These are phyloP conservation scores for Papiliotrema terrestris DNA, from an alignment of 1,284 basidiomycete species.

Conservation along the genomic window DNA sequence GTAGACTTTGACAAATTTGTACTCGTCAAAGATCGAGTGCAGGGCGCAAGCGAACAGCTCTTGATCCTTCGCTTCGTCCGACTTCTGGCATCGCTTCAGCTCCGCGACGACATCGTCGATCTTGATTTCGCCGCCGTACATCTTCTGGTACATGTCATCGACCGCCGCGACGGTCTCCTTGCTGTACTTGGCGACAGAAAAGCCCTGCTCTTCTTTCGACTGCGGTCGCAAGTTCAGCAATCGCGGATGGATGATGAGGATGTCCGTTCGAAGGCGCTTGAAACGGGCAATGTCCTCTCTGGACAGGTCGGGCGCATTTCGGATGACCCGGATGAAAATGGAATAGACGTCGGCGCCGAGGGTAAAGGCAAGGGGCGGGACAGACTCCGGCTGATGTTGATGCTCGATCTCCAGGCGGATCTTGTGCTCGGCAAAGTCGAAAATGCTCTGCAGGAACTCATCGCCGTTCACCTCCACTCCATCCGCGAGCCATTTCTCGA, in stretches of 20 bases:
- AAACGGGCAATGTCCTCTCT: slow-evolving; percentile 79
- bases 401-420: slow-evolving; percentile 79
- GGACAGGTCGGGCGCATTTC: slow-evolving; percentile 55
- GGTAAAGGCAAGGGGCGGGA: slow-evolving; percentile 53
- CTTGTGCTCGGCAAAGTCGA: slow-evolving; percentile 84
- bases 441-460: slow-evolving; percentile 81
- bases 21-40: slow-evolving; percentile 99
- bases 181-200: slow-evolving; percentile 82
- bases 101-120: slow-evolving; percentile 91
- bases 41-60: slow-evolving; percentile 98
- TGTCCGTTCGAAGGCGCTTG: slow-evolving; percentile 87
- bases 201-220: slow-evolving; percentile 84
- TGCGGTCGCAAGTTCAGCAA: slow-evolving; percentile 93
- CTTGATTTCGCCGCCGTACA: slow-evolving; percentile 87
- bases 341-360: slow-evolving; percentile 67
- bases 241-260: slow-evolving; percentile 92
- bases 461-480: slow-evolving; percentile 74
- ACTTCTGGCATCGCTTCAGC: slow-evolving; percentile 79
- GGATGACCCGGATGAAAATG: slow-evolving; percentile 81
- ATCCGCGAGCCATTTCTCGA: slow-evolving; percentile 94
- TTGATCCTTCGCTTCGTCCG: slow-evolving; percentile 78
- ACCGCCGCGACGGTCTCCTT: slow-evolving; percentile 89
- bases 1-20: slow-evolving; percentile 98
- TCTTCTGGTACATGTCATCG: slow-evolving; percentile 92
- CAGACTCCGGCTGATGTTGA: slow-evolving; percentile 73